Base-by-base conservation (phyloP, 306 rosid species). In the Glycine tomentella region DNA sequence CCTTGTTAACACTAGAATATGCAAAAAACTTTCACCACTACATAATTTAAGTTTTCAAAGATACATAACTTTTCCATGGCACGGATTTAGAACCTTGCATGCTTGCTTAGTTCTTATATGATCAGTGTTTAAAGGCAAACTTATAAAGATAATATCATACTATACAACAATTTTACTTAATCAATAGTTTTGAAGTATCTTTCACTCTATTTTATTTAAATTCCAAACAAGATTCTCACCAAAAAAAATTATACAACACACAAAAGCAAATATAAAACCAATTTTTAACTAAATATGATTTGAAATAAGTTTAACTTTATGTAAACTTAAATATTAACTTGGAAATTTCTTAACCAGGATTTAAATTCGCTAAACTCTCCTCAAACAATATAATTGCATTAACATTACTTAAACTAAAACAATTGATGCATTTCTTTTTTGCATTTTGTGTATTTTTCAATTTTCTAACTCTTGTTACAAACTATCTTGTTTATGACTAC, bases 361-460 rank as follows among this genome's bases (percentile, higher is more conserved):
- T 52, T 55, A 33, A 55, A 46, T 65, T 49, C 9, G 1, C 10
- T 16, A 45, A 65, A 44, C 52, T 66, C 75, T 58, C 15, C 69
- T 53, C 69, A 56, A 81, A 55, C 15, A 72, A 34, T 64, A 33
- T 55, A 72, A 80, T 45, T 52, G 16, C 53, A 74, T 63, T 55
- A 57, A 52, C 74, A 72, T 38, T 16, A 17, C 58, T 62, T 40
- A 16, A 59, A 50, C 38, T 5, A 12, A 20, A 53, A 67, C 9
- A 46, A 56, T 34, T 67, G 8, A 67, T 68, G 31, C 58, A 55
- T 25, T 25, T 25, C 31, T 25, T 25, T 25, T 25, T 25, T 25
- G 31, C 31, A 25, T 50, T 40, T 25, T 61, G 46, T 31, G n/a
- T 9, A 38, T 58, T 82, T 7, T 76, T 69, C 57, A 38, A 65